phyloP scores from a whole-genome alignment of 176 grass and related monocot species.

The Carex pumila region DNA sequence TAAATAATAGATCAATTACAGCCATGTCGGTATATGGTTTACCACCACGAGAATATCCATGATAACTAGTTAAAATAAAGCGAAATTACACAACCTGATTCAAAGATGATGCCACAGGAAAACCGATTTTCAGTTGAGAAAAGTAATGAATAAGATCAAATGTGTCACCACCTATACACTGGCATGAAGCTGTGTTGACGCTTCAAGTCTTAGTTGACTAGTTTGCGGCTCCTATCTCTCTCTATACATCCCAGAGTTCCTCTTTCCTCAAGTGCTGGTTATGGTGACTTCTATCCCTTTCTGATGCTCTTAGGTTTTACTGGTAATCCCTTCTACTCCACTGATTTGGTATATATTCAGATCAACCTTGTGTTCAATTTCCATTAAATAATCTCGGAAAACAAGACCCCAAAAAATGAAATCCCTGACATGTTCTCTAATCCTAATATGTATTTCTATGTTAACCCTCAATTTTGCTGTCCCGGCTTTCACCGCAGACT shows the following conservation, averaged over 20 bases:
- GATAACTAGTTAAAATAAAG: not conserved
- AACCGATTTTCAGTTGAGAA: conserved; percentile 8
- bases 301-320: not conserved
- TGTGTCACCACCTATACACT: not conserved
- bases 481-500: conserved; percentile 11
- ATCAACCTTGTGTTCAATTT: not conserved
- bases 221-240: not conserved
- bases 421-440: conserved; percentile 2
- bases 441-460: conserved; percentile 8
- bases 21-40: not conserved
- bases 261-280: not conserved
- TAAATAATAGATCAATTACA: not conserved
- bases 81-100: not conserved
- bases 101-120: not conserved
- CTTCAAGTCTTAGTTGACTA: not conserved
- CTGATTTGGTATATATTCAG: not conserved
- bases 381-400: not conserved
- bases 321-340: not conserved
- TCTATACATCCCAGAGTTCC: not conserved
- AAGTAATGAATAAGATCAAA: not conserved
- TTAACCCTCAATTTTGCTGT: not conserved
- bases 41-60: not conserved
- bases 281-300: not conserved
- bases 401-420: not conserved
- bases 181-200: not conserved